phyloP scores from a whole-genome alignment of 2,329 filamentous ascomycete genomes.

The Periconia sp. region DNA sequence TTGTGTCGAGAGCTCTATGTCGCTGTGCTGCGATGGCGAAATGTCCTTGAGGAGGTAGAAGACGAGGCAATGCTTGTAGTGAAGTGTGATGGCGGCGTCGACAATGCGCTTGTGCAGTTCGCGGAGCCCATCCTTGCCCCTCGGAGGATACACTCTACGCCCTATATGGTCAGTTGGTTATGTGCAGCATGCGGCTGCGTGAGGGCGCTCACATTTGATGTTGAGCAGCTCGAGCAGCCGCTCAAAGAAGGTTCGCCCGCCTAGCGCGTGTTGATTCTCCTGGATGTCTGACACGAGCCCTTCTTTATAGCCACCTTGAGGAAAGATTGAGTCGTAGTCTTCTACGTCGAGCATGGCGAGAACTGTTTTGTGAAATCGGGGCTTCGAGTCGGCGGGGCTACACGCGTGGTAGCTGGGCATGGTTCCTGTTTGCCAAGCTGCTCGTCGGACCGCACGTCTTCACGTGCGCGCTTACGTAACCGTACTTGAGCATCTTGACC shows the following conservation, averaged over 20 bases:
- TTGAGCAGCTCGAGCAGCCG: slow-evolving; percentile 74
- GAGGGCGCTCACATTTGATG: slow-evolving; percentile 65
- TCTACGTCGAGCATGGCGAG: slow-evolving; percentile 67
- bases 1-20: background rate
- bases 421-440: too few relatives aligned
- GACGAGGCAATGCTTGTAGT: slow-evolving; percentile 82
- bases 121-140: slow-evolving; percentile 69
- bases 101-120: slow-evolving; percentile 74
- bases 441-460: too few relatives aligned
- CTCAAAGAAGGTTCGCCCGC: slow-evolving; percentile 79
- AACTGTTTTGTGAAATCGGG: background rate
- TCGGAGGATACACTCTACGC: slow-evolving; percentile 76
- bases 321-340: slow-evolving; percentile 73
- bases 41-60: slow-evolving; percentile 85
- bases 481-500: background rate
- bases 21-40: slow-evolving; percentile 58
- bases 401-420: background rate
- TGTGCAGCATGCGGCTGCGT: slow-evolving; percentile 1
- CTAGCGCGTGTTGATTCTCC: slow-evolving; percentile 68
- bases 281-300: slow-evolving; percentile 63
- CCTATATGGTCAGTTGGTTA: slow-evolving; percentile 37
- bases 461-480: slow-evolving; percentile 12
- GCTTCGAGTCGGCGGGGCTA: background rate
- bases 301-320: slow-evolving; percentile 29
- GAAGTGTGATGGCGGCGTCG: slow-evolving; percentile 67